Evolutionary conservation across 2,329 filamentous ascomycete species (phyloP), one percentile per base, ranked within the genome.

Genomic region (Neopestalotiopsis sp.): DNA sequence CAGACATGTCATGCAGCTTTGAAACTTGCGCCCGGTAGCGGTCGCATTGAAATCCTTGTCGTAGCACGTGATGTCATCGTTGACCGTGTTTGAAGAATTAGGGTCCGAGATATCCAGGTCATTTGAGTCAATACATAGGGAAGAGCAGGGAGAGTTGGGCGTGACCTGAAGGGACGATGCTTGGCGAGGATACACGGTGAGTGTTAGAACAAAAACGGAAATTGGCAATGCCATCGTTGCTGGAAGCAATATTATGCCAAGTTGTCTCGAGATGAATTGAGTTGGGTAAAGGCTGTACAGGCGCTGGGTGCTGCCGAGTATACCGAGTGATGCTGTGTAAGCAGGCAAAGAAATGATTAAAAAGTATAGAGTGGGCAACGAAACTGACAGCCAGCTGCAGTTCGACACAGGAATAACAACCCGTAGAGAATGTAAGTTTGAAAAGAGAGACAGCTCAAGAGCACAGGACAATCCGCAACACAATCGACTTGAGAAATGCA

Each of bases 121-220:
- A n/a, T 74, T 69, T 7, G 79, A 78, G 75, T 86, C 84, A 52
- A 83, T 68, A 72, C 87, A 89, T 70, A 84, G 75, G n/a, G 82
- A 80, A 17, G 85, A 77, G 72, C 87, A 89, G 7, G 86, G 87
- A 59, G 87, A 89, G 71, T 85, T 83, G 40, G 86, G 84, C 13
- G 86, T 81, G 64, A 88, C 86, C 74, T 85, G 84, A 20, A 89
- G 77, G 5, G 82, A 71, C 20, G 66, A 42, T 24, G 65, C 68
- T 66, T 67, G 67, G 59, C 68, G 67, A 65, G 70, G 42, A 67
- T 80, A 65, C 3, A 60, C 17, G 45, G 64, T 28, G 28, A 74
- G 63, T 6, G 71, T 65, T 24, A 78, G 69, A 12, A 77, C 59
- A 20, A 77, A 68, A 52, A 74, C 60, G 28, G 77, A 68, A 58